Evolutionary conservation across 164 flowering plant genomes (phyloP), one percentile per base, ranked within the genome.

Genomic region (Berberis vulgaris): DNA sequence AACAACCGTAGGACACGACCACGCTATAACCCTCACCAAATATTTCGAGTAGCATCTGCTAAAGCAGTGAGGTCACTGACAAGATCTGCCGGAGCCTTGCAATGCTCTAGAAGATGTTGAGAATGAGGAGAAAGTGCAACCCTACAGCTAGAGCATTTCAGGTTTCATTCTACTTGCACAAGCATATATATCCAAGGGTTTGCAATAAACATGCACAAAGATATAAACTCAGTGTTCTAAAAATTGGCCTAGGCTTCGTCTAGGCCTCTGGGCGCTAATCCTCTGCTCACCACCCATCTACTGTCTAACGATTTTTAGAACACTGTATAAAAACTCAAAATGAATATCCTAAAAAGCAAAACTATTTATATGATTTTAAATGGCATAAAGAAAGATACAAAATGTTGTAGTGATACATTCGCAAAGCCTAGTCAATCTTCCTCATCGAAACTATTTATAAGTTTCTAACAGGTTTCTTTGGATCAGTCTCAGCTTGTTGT

Each of bases 361-460:
- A 38, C 4, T 53, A 41, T 49, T 45, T 26, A 26, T 26, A 26
- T 50, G 41, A 63, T 5, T 3, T 42, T 41, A 68, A 47, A 62
- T 38, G 44, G 4, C 11, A 12, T 6, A 26, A 41, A 49, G 9
- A 13, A 59, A 71, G 56, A 64, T 57, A 56, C 60, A 59, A 5
- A 45, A 60, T 64, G 26, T 26, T 57, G 64, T 50, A 64, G 41
- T 9, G 43, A 50, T 59, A 62, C 61, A 68, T 55, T 26, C 26
- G 26, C 26, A 26, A 26, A 26, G 44, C 61, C 54, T 39, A 53
- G 39, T 42, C 60, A 49, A 50, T 60, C 47, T 49, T 89, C 86
- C 2, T 79, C 85, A 57, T 87, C 97, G n/a, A 95, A 90, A 70
- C 81, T 86, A 57, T 76, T 40, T 88, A 74, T 58, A 91, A 74